These are phyloP conservation scores for Diaporthe vaccinii DNA, from an alignment of 2,329 filamentous ascomycete genomes.

Conservation along the genomic window DNA sequence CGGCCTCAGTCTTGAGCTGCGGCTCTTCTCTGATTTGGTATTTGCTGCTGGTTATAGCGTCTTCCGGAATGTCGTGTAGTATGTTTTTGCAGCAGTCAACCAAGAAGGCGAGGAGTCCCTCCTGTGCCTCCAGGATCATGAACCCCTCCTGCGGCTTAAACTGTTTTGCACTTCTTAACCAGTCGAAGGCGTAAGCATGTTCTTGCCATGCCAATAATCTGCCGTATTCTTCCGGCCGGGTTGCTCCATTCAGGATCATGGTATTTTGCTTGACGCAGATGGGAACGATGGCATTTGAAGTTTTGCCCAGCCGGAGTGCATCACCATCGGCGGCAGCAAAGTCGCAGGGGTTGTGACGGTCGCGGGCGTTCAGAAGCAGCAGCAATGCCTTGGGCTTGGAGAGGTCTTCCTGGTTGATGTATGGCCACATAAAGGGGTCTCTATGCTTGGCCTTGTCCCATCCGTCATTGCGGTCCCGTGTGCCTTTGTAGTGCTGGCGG, in stretches of 20 bases:
- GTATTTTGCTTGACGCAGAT: slow-evolving; percentile 49
- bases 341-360: slow-evolving; percentile 56
- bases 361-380: slow-evolving; percentile 67
- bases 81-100: slow-evolving; percentile 60
- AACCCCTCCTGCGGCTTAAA: slow-evolving; percentile 62
- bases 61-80: slow-evolving; percentile 62
- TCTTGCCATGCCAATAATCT: slow-evolving; percentile 52
- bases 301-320: slow-evolving; percentile 49
- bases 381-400: slow-evolving; percentile 56
- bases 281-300: slow-evolving; percentile 45
- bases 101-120: slow-evolving; percentile 62
- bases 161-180: slow-evolving; percentile 52
- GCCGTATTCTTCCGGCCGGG: slow-evolving; percentile 51
- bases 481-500: slow-evolving; percentile 32
- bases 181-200: slow-evolving; percentile 53
- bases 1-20: slow-evolving; percentile 46
- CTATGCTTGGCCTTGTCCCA: slow-evolving; percentile 43
- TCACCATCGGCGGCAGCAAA: slow-evolving; percentile 63
- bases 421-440: slow-evolving; percentile 62
- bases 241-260: slow-evolving; percentile 53
- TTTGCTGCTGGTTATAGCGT: slow-evolving; percentile 46
- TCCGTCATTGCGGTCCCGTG: no score
- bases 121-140: slow-evolving; percentile 64
- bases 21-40: slow-evolving; percentile 56
- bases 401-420: slow-evolving; percentile 71